Base-by-base conservation (phyloP, 192 early-diverging fungal species). In the Chytriomyces sp. region DNA sequence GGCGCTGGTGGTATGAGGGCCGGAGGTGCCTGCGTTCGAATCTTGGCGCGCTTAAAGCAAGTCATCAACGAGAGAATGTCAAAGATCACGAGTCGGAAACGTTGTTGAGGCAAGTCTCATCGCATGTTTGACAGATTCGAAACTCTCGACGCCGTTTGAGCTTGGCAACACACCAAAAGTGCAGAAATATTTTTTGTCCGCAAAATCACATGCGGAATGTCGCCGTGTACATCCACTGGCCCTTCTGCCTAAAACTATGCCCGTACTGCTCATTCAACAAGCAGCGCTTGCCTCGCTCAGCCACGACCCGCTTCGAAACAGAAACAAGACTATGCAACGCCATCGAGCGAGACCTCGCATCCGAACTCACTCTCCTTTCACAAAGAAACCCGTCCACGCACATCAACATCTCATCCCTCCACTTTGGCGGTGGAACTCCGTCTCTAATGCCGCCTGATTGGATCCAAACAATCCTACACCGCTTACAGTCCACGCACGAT, bases 371-470 rank as follows among this genome's bases (percentile, higher is more conserved):
- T n/a, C 77, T 35, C 50, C n/a, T 77, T 11, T 43, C 67, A 5
- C 16, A 45, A 16, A 11, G 35, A 9, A 20, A 68, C 61, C 16
- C 60, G 6, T 20, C 46, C 18, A 23, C 20, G 20, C 11, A 13
- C 76, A 16, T 44, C 49, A 66, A 77, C 84, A 26, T 86, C 16
- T 57, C 69, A 18, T 43, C 24, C 49, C 20, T 71, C 35, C 69
- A 87, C 71, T 88, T 89, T 84, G 88, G 88, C 73, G 88, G 88
- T 43, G 88, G 88, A 49, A 87, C 88, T 43, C 88, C 88, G 11
- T 81, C 81, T 61, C 46, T 49, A 60, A 73, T 73, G 71, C 71
- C 71, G 18, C 71, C 71, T 4, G 35, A 35, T 35, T 35, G 35
- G 35, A 35, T 35, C 4, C 35, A 35, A 35, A 35, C 35, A 35